Conservation (phyloP, 208 protist species). For the Crithidia bombi region DNA sequence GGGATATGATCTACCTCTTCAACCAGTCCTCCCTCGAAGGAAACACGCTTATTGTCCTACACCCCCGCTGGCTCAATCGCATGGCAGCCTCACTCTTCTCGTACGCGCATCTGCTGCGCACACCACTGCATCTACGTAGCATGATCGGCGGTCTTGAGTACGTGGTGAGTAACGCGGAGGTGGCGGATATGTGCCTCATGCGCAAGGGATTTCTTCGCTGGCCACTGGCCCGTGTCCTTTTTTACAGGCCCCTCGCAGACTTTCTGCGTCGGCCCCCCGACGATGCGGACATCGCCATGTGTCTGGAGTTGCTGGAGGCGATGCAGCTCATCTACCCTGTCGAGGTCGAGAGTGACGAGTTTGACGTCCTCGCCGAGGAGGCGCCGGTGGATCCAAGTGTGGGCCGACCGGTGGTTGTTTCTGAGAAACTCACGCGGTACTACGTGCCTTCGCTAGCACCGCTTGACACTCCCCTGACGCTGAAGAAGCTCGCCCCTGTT, state of each 20-base stretch:
- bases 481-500: constrained; percentile 70
- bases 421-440: constrained; percentile 64
- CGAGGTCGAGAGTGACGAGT: constrained; percentile 68
- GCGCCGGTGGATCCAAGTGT: constrained; percentile 56
- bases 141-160: constrained; percentile 89
- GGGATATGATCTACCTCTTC: constrained; percentile 88
- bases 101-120: constrained; percentile 85
- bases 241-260: constrained; percentile 61
- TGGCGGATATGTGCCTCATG: constrained; percentile 78
- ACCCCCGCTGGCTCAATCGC: constrained; percentile 80
- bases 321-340: constrained; percentile 81
- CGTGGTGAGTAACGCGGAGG: constrained; percentile 69
- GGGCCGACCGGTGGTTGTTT: constrained; percentile 37
- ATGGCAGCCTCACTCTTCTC: constrained; percentile 85
- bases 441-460: constrained; percentile 85
- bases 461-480: constrained; percentile 41
- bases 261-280: constrained; percentile 60
- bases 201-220: constrained; percentile 76
- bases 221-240: constrained; percentile 80
- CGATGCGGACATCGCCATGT: constrained; percentile 83
- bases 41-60: constrained; percentile 77
- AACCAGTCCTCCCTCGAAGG: constrained; percentile 65
- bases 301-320: constrained; percentile 72
- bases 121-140: constrained; percentile 81
- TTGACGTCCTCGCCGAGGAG: constrained; percentile 68